phyloP scores from a whole-genome alignment of 2,329 filamentous ascomycete species.

The Helminthosporium solani region DNA sequence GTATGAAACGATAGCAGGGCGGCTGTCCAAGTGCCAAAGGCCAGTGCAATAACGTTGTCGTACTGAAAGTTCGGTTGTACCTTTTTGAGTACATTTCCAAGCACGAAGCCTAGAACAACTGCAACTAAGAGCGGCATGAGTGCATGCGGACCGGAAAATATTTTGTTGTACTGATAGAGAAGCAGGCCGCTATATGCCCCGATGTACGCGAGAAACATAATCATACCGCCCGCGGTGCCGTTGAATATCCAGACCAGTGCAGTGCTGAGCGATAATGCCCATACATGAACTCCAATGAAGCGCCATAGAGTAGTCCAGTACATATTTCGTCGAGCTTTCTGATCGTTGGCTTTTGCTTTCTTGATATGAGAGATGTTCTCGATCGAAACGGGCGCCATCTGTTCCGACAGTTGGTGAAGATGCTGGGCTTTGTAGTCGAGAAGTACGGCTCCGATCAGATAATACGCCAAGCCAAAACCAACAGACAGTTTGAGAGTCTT shows the following conservation, averaged over 20 bases:
- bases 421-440: constrained; percentile 58
- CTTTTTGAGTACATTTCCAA: constrained; percentile 49
- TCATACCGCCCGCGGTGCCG: constrained; percentile 42
- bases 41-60: constrained; percentile 52
- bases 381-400: constrained; percentile 45
- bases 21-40: constrained; percentile 53
- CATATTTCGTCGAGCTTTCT: constrained; percentile 49
- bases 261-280: constrained; percentile 53
- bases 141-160: constrained; percentile 53
- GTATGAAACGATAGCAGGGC: constrained; percentile 52
- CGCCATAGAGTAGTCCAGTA: constrained; percentile 54
- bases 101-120: constrained; percentile 47
- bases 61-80: constrained; percentile 46
- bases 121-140: constrained; percentile 52
- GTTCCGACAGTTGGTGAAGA: constrained; percentile 49
- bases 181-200: constrained; percentile 54
- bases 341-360: constrained; percentile 47
- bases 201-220: constrained; percentile 54
- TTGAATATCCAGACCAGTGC: constrained; percentile 57
- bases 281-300: constrained; percentile 55
- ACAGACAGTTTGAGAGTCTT: constrained; percentile 49
- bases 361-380: constrained; percentile 47
- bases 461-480: constrained; percentile 59
- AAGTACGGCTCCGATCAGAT: constrained; percentile 57
- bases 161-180: constrained; percentile 53